Evolutionary conservation across 2,329 filamentous ascomycete species (phyloP).

Genomic region (Colletotrichum spinosum): DNA sequence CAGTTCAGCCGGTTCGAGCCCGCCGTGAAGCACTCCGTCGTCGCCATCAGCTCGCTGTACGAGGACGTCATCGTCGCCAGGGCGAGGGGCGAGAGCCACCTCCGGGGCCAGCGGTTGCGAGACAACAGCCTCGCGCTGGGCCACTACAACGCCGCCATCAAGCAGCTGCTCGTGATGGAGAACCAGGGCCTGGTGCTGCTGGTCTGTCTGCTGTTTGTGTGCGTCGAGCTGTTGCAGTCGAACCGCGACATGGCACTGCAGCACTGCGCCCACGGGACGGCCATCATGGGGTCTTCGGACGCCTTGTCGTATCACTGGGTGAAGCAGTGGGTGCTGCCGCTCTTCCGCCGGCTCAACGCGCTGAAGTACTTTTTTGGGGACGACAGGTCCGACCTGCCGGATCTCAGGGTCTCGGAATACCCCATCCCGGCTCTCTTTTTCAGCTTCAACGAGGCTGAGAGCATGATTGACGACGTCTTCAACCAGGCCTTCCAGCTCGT

Average conservation of each 20-base stretch:
- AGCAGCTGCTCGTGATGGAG: constrained; percentile 41
- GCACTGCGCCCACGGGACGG: constrained; percentile 33
- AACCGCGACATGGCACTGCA: constrained; percentile 56
- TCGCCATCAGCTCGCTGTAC: constrained; percentile 61
- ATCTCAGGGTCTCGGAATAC: constrained; percentile 14
- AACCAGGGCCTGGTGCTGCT: constrained; percentile 49
- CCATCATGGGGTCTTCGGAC: constrained; percentile 11
- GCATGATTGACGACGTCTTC: constrained; percentile 44
- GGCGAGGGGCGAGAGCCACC: background rate
- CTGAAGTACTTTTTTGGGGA: constrained; percentile 17
- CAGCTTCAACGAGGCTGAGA: constrained; percentile 44
- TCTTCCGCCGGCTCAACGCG: constrained; percentile 16
- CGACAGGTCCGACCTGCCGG: constrained; percentile 16
- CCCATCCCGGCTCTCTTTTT: constrained; percentile 2
- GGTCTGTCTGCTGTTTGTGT: constrained; percentile 62
- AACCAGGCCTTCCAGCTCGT: constrained; percentile 46
- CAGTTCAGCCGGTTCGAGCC: constrained; percentile 58
- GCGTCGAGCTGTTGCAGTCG: constrained; percentile 64
- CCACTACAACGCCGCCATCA: constrained; percentile 44
- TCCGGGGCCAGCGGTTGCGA: background rate
- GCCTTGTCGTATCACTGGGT: background rate
- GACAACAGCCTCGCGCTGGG: constrained; percentile 37
- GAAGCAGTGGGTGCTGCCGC: constrained; percentile 11
- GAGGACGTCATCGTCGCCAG: constrained; percentile 42
- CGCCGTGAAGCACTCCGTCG: constrained; percentile 60